These are phyloP conservation scores for Plasmodium berghei DNA, from an alignment of 169 alveolate species.

Conservation along the genomic window DNA sequence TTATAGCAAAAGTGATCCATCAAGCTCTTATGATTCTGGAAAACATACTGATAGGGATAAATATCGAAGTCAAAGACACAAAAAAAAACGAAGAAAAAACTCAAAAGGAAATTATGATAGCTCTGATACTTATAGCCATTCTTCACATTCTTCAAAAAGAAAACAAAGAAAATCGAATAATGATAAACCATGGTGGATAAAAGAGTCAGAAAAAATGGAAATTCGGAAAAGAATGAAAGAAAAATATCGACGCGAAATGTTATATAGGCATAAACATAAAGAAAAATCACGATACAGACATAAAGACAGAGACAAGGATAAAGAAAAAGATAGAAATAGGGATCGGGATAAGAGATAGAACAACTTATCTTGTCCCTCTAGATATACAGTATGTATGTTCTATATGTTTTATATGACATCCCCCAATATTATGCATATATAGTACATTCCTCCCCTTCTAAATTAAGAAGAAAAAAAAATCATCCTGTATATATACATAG, in stretches of 20 bases:
- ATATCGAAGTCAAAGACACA: neutral
- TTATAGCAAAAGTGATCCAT: slow-evolving; percentile 21
- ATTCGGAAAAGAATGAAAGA: slow-evolving; percentile 64
- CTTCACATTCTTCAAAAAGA: slow-evolving; percentile 38
- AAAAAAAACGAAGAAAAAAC: slow-evolving; percentile 5
- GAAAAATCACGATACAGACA: too few species aligned
- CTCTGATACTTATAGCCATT: slow-evolving; percentile 12
- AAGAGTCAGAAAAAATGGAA: slow-evolving; percentile 68
- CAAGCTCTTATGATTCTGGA: slow-evolving; percentile 35
- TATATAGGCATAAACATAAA: slow-evolving; percentile 26
- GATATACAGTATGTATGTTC: too few species aligned
- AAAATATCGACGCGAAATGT: slow-evolving; percentile 45
- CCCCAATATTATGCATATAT: too few species aligned
- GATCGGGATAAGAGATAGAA: too few species aligned
- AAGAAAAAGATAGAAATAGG: neutral
- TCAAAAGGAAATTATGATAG: slow-evolving; percentile 5
- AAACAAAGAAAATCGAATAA: slow-evolving; percentile 25
- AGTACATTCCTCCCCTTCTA: too few species aligned
- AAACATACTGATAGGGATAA: too few species aligned
- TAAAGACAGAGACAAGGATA: neutral
- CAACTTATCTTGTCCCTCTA: too few species aligned
- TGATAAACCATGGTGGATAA: slow-evolving; percentile 70
- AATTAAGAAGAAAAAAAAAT: too few species aligned
- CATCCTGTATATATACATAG: too few species aligned
- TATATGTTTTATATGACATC: too few species aligned